These are phyloP conservation scores for Choiromyces venosus DNA, from an alignment of 495 filamentous ascomycete genomes.

Conservation along the genomic window DNA sequence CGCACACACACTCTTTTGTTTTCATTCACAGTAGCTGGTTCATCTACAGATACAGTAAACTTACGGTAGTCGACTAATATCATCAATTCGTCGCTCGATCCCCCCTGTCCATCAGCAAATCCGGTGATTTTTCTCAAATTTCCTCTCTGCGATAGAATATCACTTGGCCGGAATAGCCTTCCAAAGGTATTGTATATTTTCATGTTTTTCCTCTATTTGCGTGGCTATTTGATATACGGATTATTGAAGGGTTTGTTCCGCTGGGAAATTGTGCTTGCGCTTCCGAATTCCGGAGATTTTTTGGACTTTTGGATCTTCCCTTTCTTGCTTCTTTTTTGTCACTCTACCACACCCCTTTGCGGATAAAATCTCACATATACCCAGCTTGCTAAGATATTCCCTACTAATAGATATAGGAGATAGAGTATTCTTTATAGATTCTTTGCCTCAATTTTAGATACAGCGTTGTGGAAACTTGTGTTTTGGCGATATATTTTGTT, in stretches of 20 bases:
- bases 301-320: conserved; percentile 19
- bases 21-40: background rate
- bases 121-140: background rate
- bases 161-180: background rate
- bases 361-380: background rate
- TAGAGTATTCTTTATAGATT: conserved; percentile 30
- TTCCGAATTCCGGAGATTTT: conserved; percentile 18
- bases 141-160: background rate
- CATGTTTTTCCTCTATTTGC: background rate
- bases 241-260: conserved; percentile 12
- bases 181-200: background rate
- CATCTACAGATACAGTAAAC: background rate
- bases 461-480: conserved; percentile 8
- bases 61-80: background rate
- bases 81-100: background rate
- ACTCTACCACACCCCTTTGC: conserved; percentile 7
- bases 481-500: conserved; percentile 5
- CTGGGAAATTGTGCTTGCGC: conserved; percentile 7
- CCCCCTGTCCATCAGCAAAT: background rate
- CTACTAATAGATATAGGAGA: conserved; percentile 30
- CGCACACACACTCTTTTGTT: background rate
- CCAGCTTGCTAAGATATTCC: conserved; percentile 9
- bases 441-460: conserved; percentile 15
- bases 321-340: conserved; percentile 18
- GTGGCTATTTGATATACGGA: conserved; percentile 21